phyloP scores from a whole-genome alignment of 805 yeast genomes.

The Ogataea siamensis region DNA sequence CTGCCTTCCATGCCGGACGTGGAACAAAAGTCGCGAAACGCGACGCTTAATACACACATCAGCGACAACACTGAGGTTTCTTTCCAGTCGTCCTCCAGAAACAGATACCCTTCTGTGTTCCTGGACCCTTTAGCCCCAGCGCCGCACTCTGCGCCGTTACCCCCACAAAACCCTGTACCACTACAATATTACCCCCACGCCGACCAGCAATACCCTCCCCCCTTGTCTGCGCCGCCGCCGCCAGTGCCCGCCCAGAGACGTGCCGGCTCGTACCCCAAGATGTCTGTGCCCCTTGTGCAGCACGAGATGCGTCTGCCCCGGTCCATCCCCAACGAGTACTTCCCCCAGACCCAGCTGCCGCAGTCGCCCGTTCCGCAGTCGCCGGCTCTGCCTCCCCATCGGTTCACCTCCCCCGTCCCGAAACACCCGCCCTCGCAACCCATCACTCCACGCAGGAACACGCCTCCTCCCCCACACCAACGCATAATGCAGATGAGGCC shows the following conservation, averaged over 20 bases:
- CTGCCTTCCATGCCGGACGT: slow-evolving; percentile 10
- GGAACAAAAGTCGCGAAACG: slow-evolving; percentile 18
- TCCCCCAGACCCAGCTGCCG: slow-evolving; percentile 7
- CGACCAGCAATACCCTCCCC: slow-evolving; percentile 5
- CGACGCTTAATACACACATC: slow-evolving; percentile 19
- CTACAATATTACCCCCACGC: slow-evolving; percentile 9
- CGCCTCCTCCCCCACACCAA: slow-evolving; percentile 16
- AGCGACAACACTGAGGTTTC: slow-evolving; percentile 27
- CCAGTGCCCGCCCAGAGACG: slow-evolving; percentile 9
- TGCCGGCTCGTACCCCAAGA: slow-evolving; percentile 20
- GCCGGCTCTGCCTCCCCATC: slow-evolving; percentile 11
- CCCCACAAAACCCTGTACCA: slow-evolving; percentile 9
- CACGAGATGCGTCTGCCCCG: slow-evolving; percentile 20
- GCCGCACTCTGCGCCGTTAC: slow-evolving; percentile 23
- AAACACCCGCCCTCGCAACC: slow-evolving; percentile 13
- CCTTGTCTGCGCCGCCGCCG: slow-evolving; percentile 7
- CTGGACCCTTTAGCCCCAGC: slow-evolving; percentile 50
- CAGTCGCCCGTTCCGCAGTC: slow-evolving; percentile 18
- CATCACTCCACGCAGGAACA: slow-evolving; percentile 15
- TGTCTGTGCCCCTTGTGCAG: slow-evolving; percentile 8
- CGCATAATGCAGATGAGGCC: slow-evolving; percentile 17
- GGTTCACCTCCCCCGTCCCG: slow-evolving; percentile 10
- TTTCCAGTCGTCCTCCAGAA: slow-evolving; percentile 33
- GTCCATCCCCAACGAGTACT: slow-evolving; percentile 22
- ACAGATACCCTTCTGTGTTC: slow-evolving; percentile 46